Evolutionary conservation across 345 rosid genomes (phyloP).

Genomic region (Populus davidiana): DNA sequence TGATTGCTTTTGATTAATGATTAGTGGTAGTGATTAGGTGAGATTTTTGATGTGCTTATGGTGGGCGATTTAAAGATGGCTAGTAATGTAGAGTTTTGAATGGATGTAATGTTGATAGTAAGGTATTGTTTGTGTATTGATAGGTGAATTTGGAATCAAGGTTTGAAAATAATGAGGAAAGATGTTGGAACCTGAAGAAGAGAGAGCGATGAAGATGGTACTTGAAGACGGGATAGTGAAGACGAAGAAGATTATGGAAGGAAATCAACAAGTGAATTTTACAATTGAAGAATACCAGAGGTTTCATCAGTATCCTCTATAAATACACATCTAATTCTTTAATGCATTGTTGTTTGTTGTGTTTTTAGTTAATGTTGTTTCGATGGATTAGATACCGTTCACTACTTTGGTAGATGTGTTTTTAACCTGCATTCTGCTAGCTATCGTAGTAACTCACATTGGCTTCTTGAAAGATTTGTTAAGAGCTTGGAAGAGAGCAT

Average conservation of each 20-base stretch:
- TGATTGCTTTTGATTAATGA: too few species aligned
- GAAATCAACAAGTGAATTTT: conserved; percentile 27
- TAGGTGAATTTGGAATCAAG: not conserved
- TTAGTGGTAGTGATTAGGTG: too few species aligned
- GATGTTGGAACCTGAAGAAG: not conserved
- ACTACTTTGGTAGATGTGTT: conserved; percentile 21
- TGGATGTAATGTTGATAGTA: too few species aligned
- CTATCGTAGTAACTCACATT: conserved; percentile 5
- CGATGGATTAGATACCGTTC: conserved; percentile 6
- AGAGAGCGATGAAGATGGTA: not conserved
- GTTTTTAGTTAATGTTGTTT: not conserved
- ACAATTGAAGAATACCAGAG: conserved; percentile 23
- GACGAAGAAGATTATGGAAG: too few species aligned
- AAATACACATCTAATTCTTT: not conserved
- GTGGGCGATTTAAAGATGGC: too few species aligned
- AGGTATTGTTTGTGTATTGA: not conserved
- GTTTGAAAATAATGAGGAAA: not conserved
- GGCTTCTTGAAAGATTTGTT: conserved; percentile 25
- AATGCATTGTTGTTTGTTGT: not conserved
- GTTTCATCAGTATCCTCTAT: conserved; percentile 29
- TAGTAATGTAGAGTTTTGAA: too few species aligned
- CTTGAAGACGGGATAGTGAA: conserved; percentile 29
- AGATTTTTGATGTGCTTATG: too few species aligned
- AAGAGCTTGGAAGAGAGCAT: conserved; percentile 30
- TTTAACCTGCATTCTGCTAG: conserved; percentile 16